Evolutionary conservation across 345 rosid species (phyloP), one percentile per base, ranked within the genome.

Genomic region (Citrus cavaleriei): DNA sequence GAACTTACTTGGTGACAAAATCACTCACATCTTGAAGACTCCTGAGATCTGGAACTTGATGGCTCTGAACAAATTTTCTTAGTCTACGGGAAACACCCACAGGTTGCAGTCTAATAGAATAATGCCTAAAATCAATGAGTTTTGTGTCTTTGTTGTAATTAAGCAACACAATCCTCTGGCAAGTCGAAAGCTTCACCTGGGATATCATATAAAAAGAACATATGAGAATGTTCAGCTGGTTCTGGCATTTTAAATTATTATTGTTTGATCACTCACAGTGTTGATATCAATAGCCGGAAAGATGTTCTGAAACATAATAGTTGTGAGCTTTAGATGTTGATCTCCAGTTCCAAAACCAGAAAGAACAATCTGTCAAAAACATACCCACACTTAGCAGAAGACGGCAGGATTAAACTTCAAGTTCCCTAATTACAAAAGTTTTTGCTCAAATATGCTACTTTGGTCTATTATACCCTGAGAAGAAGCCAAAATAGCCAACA

Each of bases 261-360:
- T 54, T 38, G 19, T 49, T 27, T 16, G 72, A 25, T 35, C 3
- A 83, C 98, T 89, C 84, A 97, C 98, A 21, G 98, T 94, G 84
- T 97, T 97, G 59, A 93, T 77, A 84, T 94, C 99, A 68, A 97
- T 94, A 66, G 97, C 84, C 16, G 98, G 98, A 83, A 97, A 94
- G 70, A 97, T 97, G 78, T 97, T 97, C 90, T 97, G 98, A 84
- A 94, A 94, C 98, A 93, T 89, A 55, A 91, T 86, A 34, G 99
- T 91, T 0, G 91, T 89, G 10, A 97, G 95, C 89, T 89, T 93
- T 73, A 94, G 78, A 86, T 97, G 98, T 81, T 91, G 92, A 80
- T 91, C 98, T 76, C 89, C 97, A 70, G 89, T 80, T 70, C 95
- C 97, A 80, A 97, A 97, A 27, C 98, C 97, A 57, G 98, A 93